Evolutionary conservation across 257 asterid species (phyloP).

Genomic region (Salvia rosmarinus): DNA sequence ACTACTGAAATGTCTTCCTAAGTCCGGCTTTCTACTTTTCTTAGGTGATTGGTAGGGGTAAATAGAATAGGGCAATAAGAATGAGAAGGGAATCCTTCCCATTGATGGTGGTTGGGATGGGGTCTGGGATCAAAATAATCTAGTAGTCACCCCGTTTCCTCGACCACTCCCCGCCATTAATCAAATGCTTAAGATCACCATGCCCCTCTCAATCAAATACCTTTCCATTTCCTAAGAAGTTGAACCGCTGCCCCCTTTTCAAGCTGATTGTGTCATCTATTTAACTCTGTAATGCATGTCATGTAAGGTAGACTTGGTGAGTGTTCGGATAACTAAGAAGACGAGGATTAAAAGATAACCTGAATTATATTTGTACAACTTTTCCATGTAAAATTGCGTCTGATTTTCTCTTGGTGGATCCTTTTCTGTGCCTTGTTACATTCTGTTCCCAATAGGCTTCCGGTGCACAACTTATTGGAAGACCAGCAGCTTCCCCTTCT

Average conservation of each 20-base stretch:
- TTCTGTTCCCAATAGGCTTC: slow-evolving; percentile 58
- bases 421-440: slow-evolving; percentile 24
- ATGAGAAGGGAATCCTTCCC: neutral
- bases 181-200: slow-evolving; percentile 7
- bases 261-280: slow-evolving; percentile 6
- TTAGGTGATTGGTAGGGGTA: neutral
- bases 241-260: slow-evolving; percentile 8
- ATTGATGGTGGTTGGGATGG: neutral
- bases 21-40: neutral
- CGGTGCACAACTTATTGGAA: slow-evolving; percentile 73
- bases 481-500: slow-evolving; percentile 93
- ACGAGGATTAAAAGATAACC: neutral
- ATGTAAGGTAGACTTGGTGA: slow-evolving; percentile 10
- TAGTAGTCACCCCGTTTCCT: neutral
- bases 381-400: slow-evolving; percentile 18
- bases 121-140: neutral
- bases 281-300: slow-evolving; percentile 8
- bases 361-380: slow-evolving; percentile 12
- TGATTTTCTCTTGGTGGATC: slow-evolving; percentile 20
- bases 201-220: neutral
- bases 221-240: neutral
- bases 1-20: slow-evolving; percentile 1
- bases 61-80: neutral
- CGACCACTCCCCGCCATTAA: neutral
- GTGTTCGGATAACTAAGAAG: slow-evolving; percentile 20